These are phyloP conservation scores for Kwoniella newhampshirensis DNA, from an alignment of 768 basidiomycete genomes.

Conservation along the genomic window DNA sequence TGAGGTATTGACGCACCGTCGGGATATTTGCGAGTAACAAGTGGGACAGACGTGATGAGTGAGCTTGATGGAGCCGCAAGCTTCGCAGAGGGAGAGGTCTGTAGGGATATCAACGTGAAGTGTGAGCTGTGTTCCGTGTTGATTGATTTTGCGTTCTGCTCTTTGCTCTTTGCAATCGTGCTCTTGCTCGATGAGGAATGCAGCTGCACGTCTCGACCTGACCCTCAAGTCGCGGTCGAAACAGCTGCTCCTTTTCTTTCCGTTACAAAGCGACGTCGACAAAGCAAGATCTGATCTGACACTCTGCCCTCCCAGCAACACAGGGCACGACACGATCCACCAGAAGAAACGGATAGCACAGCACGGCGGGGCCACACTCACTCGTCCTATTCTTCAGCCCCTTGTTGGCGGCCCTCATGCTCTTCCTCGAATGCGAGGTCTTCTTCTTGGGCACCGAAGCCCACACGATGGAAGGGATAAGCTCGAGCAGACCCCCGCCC, in stretches of 20 bases:
- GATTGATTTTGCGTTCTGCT: too few species aligned
- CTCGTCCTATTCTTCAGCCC: conserved; percentile 91
- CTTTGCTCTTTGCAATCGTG: too few species aligned
- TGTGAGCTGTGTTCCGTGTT: conserved; percentile 6
- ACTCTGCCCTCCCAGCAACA: background rate
- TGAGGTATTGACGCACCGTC: conserved; percentile 57
- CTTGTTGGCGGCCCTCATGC: conserved; percentile 93
- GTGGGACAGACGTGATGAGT: conserved; percentile 80
- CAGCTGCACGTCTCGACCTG: too few species aligned
- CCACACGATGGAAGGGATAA: conserved; percentile 81
- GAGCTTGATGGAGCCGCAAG: conserved; percentile 82
- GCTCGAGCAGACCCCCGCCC: conserved; percentile 62
- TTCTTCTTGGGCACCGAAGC: conserved; percentile 89
- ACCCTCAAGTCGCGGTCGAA: too few species aligned
- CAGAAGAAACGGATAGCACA: too few species aligned
- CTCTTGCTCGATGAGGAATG: too few species aligned
- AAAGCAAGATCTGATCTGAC: too few species aligned
- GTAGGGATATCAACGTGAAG: conserved; percentile 13
- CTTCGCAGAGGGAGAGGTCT: conserved; percentile 92
- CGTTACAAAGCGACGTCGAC: too few species aligned
- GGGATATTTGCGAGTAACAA: conserved; percentile 71
- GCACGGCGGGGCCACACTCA: too few species aligned
- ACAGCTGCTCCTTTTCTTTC: too few species aligned
- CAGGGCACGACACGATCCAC: background rate
- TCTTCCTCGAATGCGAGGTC: conserved; percentile 85